These are phyloP conservation scores for Butyriboletus loyo DNA, from an alignment of 768 basidiomycete species.

Conservation along the genomic window DNA sequence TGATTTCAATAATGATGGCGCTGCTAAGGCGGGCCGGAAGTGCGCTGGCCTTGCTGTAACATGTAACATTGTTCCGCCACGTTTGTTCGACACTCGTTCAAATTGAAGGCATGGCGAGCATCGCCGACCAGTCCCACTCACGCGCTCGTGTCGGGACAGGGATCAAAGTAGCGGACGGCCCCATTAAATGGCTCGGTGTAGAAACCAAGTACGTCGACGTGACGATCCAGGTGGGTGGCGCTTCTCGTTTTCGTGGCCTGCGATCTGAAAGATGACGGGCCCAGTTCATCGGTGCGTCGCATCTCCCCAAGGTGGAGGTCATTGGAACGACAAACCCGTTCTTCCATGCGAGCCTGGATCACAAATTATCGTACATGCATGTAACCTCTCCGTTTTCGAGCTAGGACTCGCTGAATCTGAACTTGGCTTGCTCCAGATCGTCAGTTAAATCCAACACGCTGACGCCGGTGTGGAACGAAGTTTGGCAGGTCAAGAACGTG, in stretches of 20 bases:
- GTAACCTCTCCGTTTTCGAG: slow-evolving; percentile 22
- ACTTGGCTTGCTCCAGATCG: slow-evolving; percentile 45
- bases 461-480: slow-evolving; percentile 72
- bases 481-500: slow-evolving; percentile 72
- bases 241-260: neutral
- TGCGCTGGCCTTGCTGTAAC: neutral
- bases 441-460: slow-evolving; percentile 56
- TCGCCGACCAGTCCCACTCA: slow-evolving; percentile 8
- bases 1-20: neutral
- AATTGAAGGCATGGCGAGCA: slow-evolving; percentile 13
- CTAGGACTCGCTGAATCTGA: neutral
- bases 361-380: slow-evolving; percentile 60
- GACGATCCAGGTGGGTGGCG: slow-evolving; percentile 46
- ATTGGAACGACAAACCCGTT: slow-evolving; percentile 65
- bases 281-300: slow-evolving; percentile 70
- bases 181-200: slow-evolving; percentile 33
- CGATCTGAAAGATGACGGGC: slow-evolving; percentile 1
- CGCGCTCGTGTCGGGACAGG: neutral
- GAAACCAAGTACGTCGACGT: slow-evolving; percentile 54
- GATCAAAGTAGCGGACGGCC: slow-evolving; percentile 23
- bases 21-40: neutral
- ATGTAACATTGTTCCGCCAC: neutral
- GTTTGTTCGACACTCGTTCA: neutral
- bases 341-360: slow-evolving; percentile 65
- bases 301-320: slow-evolving; percentile 68